phyloP scores from a whole-genome alignment of 345 rosid species.

The Ceriops decandra region DNA sequence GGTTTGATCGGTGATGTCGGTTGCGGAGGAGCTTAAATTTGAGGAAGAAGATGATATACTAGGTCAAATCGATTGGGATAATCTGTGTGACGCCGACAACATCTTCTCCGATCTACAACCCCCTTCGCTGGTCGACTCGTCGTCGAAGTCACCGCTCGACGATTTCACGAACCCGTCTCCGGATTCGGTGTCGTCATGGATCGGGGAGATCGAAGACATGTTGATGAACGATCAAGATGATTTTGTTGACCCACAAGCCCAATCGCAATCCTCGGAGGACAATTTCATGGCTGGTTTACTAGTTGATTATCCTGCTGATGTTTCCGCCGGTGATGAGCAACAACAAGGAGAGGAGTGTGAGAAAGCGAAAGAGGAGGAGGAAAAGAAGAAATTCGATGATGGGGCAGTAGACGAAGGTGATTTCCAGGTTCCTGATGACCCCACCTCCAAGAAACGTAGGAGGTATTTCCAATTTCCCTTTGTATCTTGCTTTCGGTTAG shows the following conservation, averaged over 20 bases:
- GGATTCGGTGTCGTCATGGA: constrained; percentile 34
- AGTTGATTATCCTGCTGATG: constrained; percentile 38
- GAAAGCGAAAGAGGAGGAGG: neutral
- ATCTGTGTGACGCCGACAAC: constrained; percentile 27
- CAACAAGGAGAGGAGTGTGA: constrained; percentile 10
- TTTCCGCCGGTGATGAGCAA: constrained; percentile 16
- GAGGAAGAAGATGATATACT: constrained; percentile 18
- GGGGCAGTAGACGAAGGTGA: constrained; percentile 17
- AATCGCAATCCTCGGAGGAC: constrained; percentile 21
- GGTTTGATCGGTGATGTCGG: neutral
- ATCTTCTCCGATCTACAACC: constrained; percentile 18
- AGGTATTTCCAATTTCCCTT: constrained; percentile 31
- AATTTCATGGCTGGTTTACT: constrained; percentile 43
- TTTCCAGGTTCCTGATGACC: constrained; percentile 25
- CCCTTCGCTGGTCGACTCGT: neutral
- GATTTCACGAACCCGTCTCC: constrained; percentile 23
- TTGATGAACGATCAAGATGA: constrained; percentile 46
- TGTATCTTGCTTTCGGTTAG: too few relatives aligned
- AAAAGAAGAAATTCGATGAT: neutral
- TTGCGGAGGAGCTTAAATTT: constrained; percentile 12
- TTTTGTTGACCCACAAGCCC: neutral
- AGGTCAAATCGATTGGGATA: constrained; percentile 32
- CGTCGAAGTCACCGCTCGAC: neutral
- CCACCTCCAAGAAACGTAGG: constrained; percentile 46
- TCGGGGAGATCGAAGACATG: constrained; percentile 42